Evolutionary conservation across 257 asterid genomes (phyloP).

Genomic region (Nicotiana sylvestris): DNA sequence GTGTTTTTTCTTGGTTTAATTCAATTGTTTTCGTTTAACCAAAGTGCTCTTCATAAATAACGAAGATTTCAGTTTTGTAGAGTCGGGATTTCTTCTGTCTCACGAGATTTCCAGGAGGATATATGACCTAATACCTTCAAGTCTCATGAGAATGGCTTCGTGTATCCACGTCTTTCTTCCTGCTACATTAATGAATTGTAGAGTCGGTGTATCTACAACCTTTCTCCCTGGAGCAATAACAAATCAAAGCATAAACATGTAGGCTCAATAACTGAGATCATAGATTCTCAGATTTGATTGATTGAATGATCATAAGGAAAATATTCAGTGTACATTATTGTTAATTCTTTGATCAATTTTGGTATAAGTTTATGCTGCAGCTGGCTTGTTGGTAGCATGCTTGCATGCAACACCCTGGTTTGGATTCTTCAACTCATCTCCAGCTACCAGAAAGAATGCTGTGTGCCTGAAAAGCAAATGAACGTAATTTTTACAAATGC

Average conservation of each 20-base stretch:
- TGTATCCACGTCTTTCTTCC: not conserved
- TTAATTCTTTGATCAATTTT: not conserved
- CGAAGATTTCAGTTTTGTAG: not conserved
- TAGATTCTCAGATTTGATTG: not conserved
- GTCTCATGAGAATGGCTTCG: not conserved
- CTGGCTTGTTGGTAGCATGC: constrained; percentile 52
- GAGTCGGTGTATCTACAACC: not conserved
- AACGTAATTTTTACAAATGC: not conserved
- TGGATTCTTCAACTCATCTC: constrained; percentile 70
- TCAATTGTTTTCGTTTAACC: not conserved
- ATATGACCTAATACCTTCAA: no score
- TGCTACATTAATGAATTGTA: not conserved
- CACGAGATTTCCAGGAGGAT: no score
- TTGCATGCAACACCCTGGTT: constrained; percentile 51
- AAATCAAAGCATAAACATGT: not conserved
- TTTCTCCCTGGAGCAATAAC: not conserved
- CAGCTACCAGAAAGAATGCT: constrained; percentile 93
- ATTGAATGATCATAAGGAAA: not conserved
- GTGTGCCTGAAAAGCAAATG: constrained; percentile 58
- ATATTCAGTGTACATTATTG: not conserved
- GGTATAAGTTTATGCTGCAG: constrained; percentile 25
- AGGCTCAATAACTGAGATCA: not conserved
- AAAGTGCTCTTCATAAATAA: not conserved
- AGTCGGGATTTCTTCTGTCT: not conserved
- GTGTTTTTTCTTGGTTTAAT: not conserved